Conservation (phyloP, 2,329 filamentous ascomycete species). For the Fusarium sacchari region DNA sequence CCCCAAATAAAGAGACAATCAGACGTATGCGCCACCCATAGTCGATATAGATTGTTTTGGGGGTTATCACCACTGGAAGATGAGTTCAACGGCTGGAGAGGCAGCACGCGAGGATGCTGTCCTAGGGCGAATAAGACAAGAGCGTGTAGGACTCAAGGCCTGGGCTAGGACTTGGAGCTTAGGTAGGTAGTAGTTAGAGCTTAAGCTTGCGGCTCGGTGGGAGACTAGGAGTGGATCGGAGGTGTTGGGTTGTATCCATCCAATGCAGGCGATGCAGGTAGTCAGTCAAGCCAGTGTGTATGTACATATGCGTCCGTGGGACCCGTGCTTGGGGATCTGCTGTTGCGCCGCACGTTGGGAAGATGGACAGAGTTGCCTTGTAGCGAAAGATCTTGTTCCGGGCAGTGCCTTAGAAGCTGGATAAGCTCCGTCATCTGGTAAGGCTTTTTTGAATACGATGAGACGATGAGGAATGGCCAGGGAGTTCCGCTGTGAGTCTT, state of each 20-base stretch:
- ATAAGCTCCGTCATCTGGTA: neutral
- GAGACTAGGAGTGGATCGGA: neutral
- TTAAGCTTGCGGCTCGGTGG: constrained; percentile 42
- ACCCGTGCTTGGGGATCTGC: neutral
- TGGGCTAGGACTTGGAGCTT: constrained; percentile 40
- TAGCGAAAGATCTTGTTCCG: neutral
- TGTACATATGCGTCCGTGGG: neutral
- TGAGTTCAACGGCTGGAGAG: constrained; percentile 33
- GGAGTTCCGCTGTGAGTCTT: neutral
- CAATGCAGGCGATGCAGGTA: constrained; percentile 17
- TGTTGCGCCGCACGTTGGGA: neutral
- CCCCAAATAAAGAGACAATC: neutral
- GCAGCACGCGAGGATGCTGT: constrained; percentile 41
- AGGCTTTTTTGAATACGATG: neutral
- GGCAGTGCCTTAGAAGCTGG: neutral
- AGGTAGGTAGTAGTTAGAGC: too few relatives aligned
- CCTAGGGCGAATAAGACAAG: constrained; percentile 44
- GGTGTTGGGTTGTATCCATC: constrained; percentile 6
- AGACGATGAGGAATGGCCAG: neutral
- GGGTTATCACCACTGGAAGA: constrained; percentile 21
- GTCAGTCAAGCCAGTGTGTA: neutral
- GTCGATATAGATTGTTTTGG: constrained; percentile 39
- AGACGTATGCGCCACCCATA: constrained; percentile 38
- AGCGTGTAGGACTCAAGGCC: constrained; percentile 46
- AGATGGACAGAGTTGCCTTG: neutral